These are phyloP conservation scores for Hippophae tibetana DNA, from an alignment of 306 rosid genomes.

Conservation along the genomic window DNA sequence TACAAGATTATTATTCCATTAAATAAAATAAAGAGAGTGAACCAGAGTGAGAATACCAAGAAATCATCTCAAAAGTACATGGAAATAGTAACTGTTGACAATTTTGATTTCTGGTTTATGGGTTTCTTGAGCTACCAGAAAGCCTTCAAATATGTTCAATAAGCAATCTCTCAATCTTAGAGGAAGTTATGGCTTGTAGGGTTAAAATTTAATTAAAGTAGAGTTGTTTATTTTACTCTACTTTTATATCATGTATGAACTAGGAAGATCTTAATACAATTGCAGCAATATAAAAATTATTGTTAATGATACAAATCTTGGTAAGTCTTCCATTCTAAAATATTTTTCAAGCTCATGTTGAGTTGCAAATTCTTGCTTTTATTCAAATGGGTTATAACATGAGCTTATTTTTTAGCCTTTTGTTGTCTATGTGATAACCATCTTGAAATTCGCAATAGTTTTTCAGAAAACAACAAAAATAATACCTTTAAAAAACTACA, in stretches of 20 bases:
- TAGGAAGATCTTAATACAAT: background rate
- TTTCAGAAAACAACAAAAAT: no score
- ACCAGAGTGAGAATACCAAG: constrained; percentile 32
- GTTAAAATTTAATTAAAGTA: background rate
- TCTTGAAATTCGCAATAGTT: no score
- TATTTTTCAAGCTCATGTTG: no score
- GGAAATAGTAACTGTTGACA: constrained; percentile 41
- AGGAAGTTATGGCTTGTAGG: background rate
- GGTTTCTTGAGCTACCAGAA: constrained; percentile 41
- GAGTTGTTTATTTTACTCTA: background rate
- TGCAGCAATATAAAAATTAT: background rate
- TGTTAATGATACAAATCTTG: background rate
- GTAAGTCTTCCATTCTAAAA: background rate
- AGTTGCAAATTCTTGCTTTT: no score
- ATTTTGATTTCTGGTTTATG: constrained; percentile 57
- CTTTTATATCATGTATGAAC: background rate
- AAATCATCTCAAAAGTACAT: constrained; percentile 47
- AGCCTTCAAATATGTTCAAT: constrained; percentile 29
- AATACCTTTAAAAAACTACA: no score
- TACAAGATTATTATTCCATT: constrained; percentile 56
- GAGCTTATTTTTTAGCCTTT: no score
- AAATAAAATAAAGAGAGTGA: constrained; percentile 26
- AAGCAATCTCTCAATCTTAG: constrained; percentile 24
- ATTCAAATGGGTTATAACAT: no score
- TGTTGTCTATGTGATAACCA: no score